Evolutionary conservation across 75 land plant genomes (phyloP).

Genomic region (Pinus tabuliformis): DNA sequence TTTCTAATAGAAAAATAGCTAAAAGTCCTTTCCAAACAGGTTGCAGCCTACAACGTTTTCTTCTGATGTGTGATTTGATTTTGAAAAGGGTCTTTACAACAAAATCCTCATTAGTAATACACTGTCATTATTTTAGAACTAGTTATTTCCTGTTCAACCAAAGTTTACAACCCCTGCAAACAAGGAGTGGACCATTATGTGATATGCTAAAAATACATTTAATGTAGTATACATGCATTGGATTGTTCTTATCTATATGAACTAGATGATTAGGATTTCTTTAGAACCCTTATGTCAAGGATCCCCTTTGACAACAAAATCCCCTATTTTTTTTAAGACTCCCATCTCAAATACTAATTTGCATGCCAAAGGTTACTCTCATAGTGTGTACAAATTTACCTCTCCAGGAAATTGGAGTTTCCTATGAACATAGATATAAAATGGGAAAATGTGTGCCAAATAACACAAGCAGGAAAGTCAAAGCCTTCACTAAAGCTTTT

Average conservation of each 20-base stretch:
- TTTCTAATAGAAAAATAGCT: too few species aligned
- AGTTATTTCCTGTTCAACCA: background rate
- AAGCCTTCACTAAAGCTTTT: background rate
- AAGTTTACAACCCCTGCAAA: background rate
- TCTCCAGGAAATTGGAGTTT: background rate
- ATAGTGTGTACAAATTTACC: background rate
- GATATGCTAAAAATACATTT: background rate
- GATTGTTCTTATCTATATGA: background rate
- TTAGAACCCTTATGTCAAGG: background rate
- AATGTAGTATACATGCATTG: background rate
- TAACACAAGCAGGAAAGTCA: background rate
- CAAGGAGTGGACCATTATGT: background rate
- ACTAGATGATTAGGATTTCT: background rate
- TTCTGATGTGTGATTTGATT: background rate
- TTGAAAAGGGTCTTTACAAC: background rate
- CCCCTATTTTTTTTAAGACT: background rate
- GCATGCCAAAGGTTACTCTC: background rate
- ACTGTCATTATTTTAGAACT: background rate
- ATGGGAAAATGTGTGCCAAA: background rate
- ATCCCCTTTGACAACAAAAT: background rate
- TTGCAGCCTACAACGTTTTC: background rate
- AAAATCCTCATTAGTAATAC: background rate
- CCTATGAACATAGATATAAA: background rate
- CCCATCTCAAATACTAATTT: background rate
- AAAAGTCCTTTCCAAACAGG: background rate